Evolutionary conservation across 768 basidiomycete genomes (phyloP).

Genomic region (Tulasnella sp.): DNA sequence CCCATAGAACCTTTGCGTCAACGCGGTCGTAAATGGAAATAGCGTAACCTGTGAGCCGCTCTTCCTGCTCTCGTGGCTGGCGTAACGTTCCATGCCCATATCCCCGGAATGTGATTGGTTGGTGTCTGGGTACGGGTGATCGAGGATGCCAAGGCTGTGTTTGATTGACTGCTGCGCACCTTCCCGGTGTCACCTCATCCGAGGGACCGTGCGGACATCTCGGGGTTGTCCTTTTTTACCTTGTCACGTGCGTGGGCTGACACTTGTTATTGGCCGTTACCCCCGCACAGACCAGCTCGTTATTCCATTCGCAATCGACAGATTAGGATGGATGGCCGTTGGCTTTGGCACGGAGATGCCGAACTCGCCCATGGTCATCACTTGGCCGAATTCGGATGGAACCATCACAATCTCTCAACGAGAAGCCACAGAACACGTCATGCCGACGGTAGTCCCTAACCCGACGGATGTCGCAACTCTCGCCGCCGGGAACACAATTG

Average conservation of each 20-base stretch:
- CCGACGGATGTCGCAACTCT: conserved; percentile 53
- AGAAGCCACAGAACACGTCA: conserved; percentile 46
- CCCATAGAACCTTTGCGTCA: not conserved
- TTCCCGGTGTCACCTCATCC: not conserved
- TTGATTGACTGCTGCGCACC: not conserved
- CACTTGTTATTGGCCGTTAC: no score
- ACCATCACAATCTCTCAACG: conserved; percentile 64
- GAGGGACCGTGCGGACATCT: not conserved
- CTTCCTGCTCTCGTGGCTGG: not conserved
- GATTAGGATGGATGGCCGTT: conserved; percentile 29
- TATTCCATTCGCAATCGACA: not conserved
- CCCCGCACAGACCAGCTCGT: conserved; percentile 30
- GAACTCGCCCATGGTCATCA: conserved; percentile 55
- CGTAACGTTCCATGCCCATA: not conserved
- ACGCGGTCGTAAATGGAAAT: not conserved
- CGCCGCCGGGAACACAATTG: conserved; percentile 39
- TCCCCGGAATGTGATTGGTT: not conserved
- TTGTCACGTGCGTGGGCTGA: not conserved
- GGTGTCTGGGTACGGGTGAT: not conserved
- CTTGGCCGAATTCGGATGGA: conserved; percentile 64
- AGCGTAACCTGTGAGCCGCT: not conserved
- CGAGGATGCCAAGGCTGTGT: not conserved
- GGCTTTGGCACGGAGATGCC: conserved; percentile 28
- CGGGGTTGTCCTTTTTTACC: not conserved
- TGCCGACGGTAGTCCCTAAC: conserved; percentile 53